These are phyloP conservation scores for Trichoderma erinaceum DNA, from an alignment of 495 filamentous ascomycete species.

Conservation along the genomic window DNA sequence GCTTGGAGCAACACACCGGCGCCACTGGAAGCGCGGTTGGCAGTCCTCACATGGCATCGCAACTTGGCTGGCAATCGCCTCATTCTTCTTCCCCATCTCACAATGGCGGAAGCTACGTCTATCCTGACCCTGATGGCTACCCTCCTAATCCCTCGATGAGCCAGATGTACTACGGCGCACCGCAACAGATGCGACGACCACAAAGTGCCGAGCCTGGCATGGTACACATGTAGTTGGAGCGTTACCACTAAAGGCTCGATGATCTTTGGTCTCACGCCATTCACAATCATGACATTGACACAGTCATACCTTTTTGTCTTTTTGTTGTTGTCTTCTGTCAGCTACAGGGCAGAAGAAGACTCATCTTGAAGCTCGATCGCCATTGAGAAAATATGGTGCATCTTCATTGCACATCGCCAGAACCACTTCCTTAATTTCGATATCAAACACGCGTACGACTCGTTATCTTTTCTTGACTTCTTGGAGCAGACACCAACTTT, in stretches of 20 bases:
- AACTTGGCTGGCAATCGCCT: conserved; percentile 67
- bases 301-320: no score
- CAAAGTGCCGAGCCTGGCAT: conserved; percentile 62
- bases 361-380: no score
- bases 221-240: conserved; percentile 26
- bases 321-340: not conserved
- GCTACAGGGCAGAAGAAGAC: no score
- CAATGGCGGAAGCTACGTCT: conserved; percentile 54
- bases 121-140: conserved; percentile 61
- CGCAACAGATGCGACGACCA: conserved; percentile 58
- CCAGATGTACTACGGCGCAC: conserved; percentile 57
- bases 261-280: not conserved
- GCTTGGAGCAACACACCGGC: conserved; percentile 64
- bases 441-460: no score
- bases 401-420: no score
- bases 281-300: not conserved
- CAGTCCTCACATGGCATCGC: conserved; percentile 64
- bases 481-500: not conserved
- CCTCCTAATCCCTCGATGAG: conserved; percentile 50
- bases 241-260: conserved; percentile 43
- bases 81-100: conserved; percentile 56
- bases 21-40: conserved; percentile 56
- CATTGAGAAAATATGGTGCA: no score
- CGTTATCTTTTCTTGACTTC: no score
- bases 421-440: no score